Evolutionary conservation across 768 basidiomycete species (phyloP), one percentile per base, ranked within the genome.

Genomic region (Leccinum uliginosum): DNA sequence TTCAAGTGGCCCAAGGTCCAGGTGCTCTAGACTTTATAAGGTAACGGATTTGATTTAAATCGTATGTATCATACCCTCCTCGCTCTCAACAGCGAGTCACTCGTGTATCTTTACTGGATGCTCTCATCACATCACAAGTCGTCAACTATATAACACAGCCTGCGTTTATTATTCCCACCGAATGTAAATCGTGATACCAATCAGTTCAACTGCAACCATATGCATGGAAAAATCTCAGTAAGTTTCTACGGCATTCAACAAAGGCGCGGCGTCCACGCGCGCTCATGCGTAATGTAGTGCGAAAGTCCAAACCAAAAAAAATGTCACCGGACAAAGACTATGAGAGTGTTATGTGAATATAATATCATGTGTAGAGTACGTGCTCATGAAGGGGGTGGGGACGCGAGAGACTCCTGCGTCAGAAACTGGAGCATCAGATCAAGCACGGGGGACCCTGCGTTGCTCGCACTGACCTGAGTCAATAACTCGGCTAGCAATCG

Each of bases 371-470:
- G 44, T 71, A 71, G 57, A 62, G 51, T 70, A 70, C 59, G 65
- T 19, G 50, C 27, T 78, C 68, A 79, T 66, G 76, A 78, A 26
- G 83, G 80, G n/a, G 83, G 81, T n/a, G 84, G 83, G n/a, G 83
- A 84, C 53, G 83, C 83, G 34, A 85, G 74, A n/a, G 83, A 84
- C 71, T 85, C 83, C 83, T 84, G 66, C 49, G 51, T 54, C 56
- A 63, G 52, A 59, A 55, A 53, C 24, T 57, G 65, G 51, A 63
- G 49, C 66, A 70, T 71, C 60, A 73, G 72, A 67, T 68, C 68
- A 53, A 56, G 54, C 47, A 51, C n/a, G 26, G 51, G 54, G 32
- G 48, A 53, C 29, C 45, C 59, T 58, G 43, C 53, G 57, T 53
- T 48, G 53, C 53, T 47, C 47, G 40, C 43, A 71, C 69, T 66